Evolutionary conservation across 2,329 filamentous ascomycete species (phyloP), one percentile per base, ranked within the genome.

Genomic region (Neocatenulostroma microsporum): DNA sequence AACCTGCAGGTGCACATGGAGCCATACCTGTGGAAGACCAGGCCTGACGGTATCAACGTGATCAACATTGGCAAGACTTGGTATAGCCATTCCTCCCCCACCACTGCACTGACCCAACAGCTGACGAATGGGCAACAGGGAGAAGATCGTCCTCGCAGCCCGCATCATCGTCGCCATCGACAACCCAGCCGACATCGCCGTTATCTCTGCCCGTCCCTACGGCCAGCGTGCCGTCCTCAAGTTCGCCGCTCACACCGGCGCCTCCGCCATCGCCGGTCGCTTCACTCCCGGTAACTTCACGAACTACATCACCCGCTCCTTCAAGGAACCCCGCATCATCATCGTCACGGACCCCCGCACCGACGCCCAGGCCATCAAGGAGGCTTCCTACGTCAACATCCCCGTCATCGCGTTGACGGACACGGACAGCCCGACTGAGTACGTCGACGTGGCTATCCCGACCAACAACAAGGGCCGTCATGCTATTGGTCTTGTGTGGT

Each of bases 391-490:
- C 74, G 91, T 98, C 76, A 98, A 98, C 82, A 96, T 98, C 68
- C 91, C 91, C 66, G 91, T 98, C 72, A 95, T 98, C 63, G 91
- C 87, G 62, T 88, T 98, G 58, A 91, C 84, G 76, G 91, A 98
- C 73, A 95, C 89, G 64, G 91, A 98, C 78, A 96, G 91, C 46
- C 91, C 91, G 62, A 96, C 91, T 70, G 89, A 98, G 74, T 98
- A 89, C 76, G 91, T 98, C 67, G 91, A 98, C 66, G 86, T 96
- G 70, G 91, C 91, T 70, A 98, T 98, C 73, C 91, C 91, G 63
- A 95, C 91, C 76, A 98, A 98, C 86, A 98, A 98, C 86, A 98
- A 98, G 84, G 89, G 88, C 77, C 89, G 91, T 67, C 88, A 96
- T 75, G 82, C 93, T 67, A 98, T 98, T 61, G 91, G 91, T 76